Evolutionary conservation across 2,329 filamentous ascomycete genomes (phyloP).

Genomic region (Fusarium ambrosium): DNA sequence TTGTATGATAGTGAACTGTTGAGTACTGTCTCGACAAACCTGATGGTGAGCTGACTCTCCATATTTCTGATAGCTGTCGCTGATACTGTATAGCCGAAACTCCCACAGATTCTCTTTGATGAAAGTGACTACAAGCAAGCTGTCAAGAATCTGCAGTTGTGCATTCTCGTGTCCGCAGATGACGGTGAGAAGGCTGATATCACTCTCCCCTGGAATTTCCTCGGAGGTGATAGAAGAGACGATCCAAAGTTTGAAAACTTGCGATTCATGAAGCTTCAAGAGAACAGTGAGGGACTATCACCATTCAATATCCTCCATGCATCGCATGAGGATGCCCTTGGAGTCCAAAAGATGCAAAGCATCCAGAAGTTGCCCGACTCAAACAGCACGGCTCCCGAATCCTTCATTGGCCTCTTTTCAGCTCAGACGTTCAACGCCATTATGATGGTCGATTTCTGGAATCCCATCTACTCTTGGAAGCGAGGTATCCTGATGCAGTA

Average conservation of each 20-base stretch:
- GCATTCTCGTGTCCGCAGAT: neutral
- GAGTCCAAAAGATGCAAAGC: neutral
- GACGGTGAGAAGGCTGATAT: neutral
- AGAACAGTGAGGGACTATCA: neutral
- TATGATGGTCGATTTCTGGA: neutral
- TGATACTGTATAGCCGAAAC: neutral
- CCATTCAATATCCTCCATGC: neutral
- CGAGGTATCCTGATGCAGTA: neutral
- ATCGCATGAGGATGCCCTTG: neutral
- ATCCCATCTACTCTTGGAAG: neutral
- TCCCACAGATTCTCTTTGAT: neutral
- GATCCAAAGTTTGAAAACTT: neutral
- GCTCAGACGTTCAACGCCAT: neutral
- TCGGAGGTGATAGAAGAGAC: neutral
- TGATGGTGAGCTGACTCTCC: neutral
- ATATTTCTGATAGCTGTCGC: neutral
- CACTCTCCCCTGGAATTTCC: neutral
- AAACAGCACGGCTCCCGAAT: neutral
- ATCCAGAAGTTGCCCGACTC: neutral
- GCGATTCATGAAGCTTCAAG: neutral
- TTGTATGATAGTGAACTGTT: neutral
- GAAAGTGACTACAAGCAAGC: neutral
- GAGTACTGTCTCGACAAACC: neutral
- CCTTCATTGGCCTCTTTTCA: neutral
- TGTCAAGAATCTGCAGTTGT: neutral